Base-by-base conservation (phyloP, 441 rosid species). In the Biscutella auriculata region DNA sequence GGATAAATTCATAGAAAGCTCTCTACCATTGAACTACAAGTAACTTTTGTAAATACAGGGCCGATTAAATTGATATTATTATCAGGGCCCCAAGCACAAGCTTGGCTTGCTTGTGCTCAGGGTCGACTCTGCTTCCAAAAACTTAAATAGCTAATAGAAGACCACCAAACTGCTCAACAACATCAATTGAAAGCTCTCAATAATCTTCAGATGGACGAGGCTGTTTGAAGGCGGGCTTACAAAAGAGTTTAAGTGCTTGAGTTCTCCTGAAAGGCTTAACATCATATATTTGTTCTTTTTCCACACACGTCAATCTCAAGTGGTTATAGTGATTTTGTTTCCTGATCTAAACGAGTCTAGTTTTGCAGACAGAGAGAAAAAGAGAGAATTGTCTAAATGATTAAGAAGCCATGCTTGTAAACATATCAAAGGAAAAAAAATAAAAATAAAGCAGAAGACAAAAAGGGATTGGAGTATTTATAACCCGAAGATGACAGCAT, bases 401-500 rank as follows among this genome's bases (percentile, higher is more conserved):
- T 29, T 10, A 44, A 7, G 5, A 2, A 29, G 17, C 14, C 52
- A 62, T 2, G 6, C 2, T n/a, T 49, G 14, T 8, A 58, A 58
- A 8, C 29, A 48, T 23, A 13, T 11, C 3, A 8, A 57, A 56
- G 57, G 27, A 12, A 60, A 26, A 9, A 4, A 7, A 23, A n/a
- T n/a, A 23, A n/a, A 47, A 12, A 13, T 13, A 42, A 15, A 52
- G 11, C n/a, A 1, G 6, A 26, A 14, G 17, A 37, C 8, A 14
- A 34, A 30, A 29, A 28, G 8, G 15, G n/a, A n/a, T n/a, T n/a
- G n/a, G n/a, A n/a, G 47, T 12, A 17, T 12, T 21, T 40, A 23
- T 65, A n/a, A 80, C 89, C 89, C 89, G 40, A 83, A 83, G 51
- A 83, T 83, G 40, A 83, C 76, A 10, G 85, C 86, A 71, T 80